phyloP scores from a whole-genome alignment of 805 yeast species.

The Candida khao-thaluensis region DNA sequence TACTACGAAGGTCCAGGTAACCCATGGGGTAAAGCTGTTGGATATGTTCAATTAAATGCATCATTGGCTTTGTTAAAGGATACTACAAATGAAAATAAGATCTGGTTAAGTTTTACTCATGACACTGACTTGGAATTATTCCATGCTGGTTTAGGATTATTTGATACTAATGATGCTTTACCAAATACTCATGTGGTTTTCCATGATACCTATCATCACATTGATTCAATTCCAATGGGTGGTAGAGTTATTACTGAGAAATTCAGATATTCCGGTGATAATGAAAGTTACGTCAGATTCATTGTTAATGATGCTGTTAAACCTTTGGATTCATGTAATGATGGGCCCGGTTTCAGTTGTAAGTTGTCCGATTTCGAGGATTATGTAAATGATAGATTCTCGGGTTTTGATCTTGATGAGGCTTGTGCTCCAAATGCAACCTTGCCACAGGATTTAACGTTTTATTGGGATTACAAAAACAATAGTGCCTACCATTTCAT shows the following conservation, averaged over 20 bases:
- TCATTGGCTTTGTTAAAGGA: slow-evolving; percentile 50
- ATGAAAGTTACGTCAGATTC: slow-evolving; percentile 32
- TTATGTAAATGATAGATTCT: slow-evolving; percentile 28
- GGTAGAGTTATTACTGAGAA: slow-evolving; percentile 41
- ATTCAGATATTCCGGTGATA: slow-evolving; percentile 26
- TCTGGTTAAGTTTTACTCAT: slow-evolving; percentile 73
- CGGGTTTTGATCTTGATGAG: slow-evolving; percentile 23
- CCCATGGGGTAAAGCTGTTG: slow-evolving; percentile 55
- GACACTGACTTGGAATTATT: slow-evolving; percentile 66
- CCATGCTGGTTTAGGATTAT: slow-evolving; percentile 63
- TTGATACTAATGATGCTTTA: slow-evolving; percentile 41
- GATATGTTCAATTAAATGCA: slow-evolving; percentile 53
- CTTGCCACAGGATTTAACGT: slow-evolving; percentile 30
- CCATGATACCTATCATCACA: slow-evolving; percentile 45
- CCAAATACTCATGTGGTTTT: slow-evolving; percentile 48
- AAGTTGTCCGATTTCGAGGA: slow-evolving; percentile 34
- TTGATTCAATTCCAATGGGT: slow-evolving; percentile 40
- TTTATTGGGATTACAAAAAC: slow-evolving; percentile 41
- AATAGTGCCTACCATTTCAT: slow-evolving; percentile 13
- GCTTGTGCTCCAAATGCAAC: slow-evolving; percentile 26
- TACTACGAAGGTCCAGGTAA: slow-evolving; percentile 66
- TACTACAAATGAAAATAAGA: slow-evolving; percentile 42
- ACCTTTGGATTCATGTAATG: slow-evolving; percentile 33
- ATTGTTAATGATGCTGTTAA: slow-evolving; percentile 41
- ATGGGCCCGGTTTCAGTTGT: slow-evolving; percentile 46